Percentiles rank a stretch among this genome's conserved stretches.
These are phyloP conservation scores for Pseudozyma pruni DNA, from an alignment of 1,284 basidiomycete genomes.

Conservation along the genomic window DNA sequence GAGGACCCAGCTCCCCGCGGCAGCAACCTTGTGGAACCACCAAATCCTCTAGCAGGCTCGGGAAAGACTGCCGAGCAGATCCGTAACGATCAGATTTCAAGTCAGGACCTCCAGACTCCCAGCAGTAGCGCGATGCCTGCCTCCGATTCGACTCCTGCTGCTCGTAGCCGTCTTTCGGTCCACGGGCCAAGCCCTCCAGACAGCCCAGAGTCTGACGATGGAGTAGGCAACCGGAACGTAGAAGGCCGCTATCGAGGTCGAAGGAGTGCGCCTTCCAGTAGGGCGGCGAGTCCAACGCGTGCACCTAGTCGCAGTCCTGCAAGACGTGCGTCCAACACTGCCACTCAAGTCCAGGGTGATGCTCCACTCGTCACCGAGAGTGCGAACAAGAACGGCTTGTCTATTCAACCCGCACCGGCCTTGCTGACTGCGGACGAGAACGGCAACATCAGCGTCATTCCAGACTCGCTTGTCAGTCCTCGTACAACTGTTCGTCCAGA, in stretches of 20 bases:
- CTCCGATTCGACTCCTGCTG: background rate
- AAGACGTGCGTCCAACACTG: slow-evolving; percentile 10
- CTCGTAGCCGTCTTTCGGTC: background rate
- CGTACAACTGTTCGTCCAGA: slow-evolving; percentile 6
- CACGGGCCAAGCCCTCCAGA: slow-evolving; percentile 13
- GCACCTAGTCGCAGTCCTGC: slow-evolving; percentile 14
- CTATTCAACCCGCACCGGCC: slow-evolving; percentile 11
- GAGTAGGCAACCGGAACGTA: slow-evolving; percentile 1
- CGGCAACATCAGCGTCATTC: slow-evolving; percentile 38
- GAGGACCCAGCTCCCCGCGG: background rate
- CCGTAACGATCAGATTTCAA: slow-evolving; percentile 35
- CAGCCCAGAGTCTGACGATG: slow-evolving; percentile 9
- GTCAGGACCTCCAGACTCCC: slow-evolving; percentile 2
- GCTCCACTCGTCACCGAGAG: too few relatives aligned
- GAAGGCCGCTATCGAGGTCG: slow-evolving; percentile 44
- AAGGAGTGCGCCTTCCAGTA: slow-evolving; percentile 23
- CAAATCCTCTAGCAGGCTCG: slow-evolving; percentile 18
- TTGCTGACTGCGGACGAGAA: slow-evolving; percentile 39
- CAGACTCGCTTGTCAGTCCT: slow-evolving; percentile 26
- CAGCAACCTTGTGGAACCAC: slow-evolving; percentile 1
- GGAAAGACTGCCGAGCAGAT: slow-evolving; percentile 39
- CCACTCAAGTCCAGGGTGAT: background rate
- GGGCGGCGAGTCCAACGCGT: slow-evolving; percentile 26
- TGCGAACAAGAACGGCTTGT: background rate
- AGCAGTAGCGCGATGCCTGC: background rate